Evolutionary conservation across 1,139 yeast genomes (phyloP), one percentile per base, ranked within the genome.

Genomic region (Zygoascus sp.): DNA sequence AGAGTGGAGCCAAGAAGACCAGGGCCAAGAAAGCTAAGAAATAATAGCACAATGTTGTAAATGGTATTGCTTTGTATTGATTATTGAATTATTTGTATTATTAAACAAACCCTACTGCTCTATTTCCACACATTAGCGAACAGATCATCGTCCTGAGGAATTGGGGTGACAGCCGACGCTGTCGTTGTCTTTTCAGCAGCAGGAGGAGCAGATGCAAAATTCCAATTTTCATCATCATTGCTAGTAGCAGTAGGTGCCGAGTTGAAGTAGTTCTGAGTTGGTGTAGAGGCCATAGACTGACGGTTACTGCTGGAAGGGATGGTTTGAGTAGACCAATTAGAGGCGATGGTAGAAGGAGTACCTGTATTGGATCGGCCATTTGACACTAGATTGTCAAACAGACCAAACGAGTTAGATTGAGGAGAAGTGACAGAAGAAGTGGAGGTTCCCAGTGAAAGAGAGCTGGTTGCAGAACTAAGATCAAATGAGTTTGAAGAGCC

Each of bases 101-200:
- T n/a, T 25, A 10, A n/a, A n/a, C 28, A 25, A 25, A 25, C 28
- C n/a, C n/a, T 25, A 3, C 28, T 10, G 9, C n/a, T 3, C 13
- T 54, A 64, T 46, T 59, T 62, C 92, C 90, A 83, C 5, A 83
- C 90, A 60, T 80, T 80, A 46, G 76, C 76, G 62, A 81, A 81
- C 35, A 80, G 67, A 54, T 83, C 90, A 52, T 83, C 88, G 50
- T 78, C 83, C 37, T 74, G 62, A 5, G 74, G 69, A 45, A 66
- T 66, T 11, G 60, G 52, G 19, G 49, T 53, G 15, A 32, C 32
- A 10, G 48, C 17, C 17, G 38, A 17, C 8, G 39, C 15, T 4
- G 50, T 13, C 11, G 23, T 11, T 10, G 39, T 7, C 17, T 19
- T 22, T 27, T 15, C 44, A 17, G 49, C 25, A 16, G 47, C 42